Base-by-base conservation (phyloP, 2,329 filamentous ascomycete genomes). In the Drechslerella coelobrocha region DNA sequence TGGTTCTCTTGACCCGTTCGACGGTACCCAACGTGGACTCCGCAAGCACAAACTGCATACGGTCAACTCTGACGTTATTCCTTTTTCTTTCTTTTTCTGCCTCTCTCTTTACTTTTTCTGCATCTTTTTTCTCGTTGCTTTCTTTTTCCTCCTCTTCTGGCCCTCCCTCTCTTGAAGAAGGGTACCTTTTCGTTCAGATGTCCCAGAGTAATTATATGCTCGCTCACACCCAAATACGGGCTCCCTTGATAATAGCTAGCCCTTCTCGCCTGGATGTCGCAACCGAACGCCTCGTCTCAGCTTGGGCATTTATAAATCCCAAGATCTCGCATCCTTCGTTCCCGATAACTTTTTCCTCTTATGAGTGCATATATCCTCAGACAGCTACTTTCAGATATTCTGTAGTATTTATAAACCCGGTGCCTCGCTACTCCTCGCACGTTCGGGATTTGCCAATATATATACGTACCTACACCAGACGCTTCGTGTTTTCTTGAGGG, bases 11-110 rank as follows among this genome's bases (percentile, higher is more conserved):
- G 37, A 71, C 66, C 66, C 59, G 59, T 71, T 71, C 53, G 66
- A 62, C 53, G 66, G 66, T 71, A 60, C 66, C n/a, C 29, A 71
- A 63, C 66, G 59, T 63, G 66, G 66, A 71, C 52, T 50, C 59
- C 66, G 66, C 66, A 71, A 71, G 59, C 65, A 63, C 59, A 59
- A 53, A 60, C 66, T 63, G 60, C 66, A 71, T 71, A 59, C 53
- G 66, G 66, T 63, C 48, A 54, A 71, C 66, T 61, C 59, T 71
- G 66, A 71, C 66, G 66, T 71, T 71, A 71, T 71, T 60, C 47
- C 59, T 52, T 59, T 54, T 27, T 37, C 29, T n/a, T n/a, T n/a
- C n/a, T n/a, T n/a, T n/a, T 31, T 31, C 14, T 23, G 9, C 29
- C 24, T 52, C 39, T 37, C 31, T 17, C 48, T 50, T 31, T 41